These are phyloP conservation scores for Tylopilus felleus DNA, from an alignment of 768 basidiomycete species.

Conservation along the genomic window DNA sequence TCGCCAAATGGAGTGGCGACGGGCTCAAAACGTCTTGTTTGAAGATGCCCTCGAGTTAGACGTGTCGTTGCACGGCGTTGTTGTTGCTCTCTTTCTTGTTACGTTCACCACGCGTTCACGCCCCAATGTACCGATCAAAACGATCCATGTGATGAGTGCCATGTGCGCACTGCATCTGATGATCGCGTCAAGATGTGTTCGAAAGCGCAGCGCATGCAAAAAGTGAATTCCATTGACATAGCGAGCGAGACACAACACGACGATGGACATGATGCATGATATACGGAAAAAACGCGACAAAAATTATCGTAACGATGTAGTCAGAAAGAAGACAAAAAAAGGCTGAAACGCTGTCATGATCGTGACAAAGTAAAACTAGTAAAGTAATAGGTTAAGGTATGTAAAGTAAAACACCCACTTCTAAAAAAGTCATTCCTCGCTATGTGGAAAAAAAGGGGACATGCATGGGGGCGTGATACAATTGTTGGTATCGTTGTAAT, in stretches of 20 bases:
- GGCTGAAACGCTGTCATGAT: neutral
- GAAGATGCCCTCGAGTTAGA: conserved; percentile 67
- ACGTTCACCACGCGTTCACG: neutral
- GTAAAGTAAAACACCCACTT: neutral
- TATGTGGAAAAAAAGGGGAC: conserved; percentile 1
- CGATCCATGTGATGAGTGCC: neutral
- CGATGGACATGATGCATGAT: conserved; percentile 18
- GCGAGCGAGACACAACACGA: conserved; percentile 27
- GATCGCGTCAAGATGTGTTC: too few species aligned
- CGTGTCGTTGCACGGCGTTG: neutral
- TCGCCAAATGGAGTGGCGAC: conserved; percentile 85
- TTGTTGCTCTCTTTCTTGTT: neutral
- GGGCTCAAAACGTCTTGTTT: conserved; percentile 72
- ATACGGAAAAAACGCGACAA: conserved; percentile 13
- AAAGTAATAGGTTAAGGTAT: conserved; percentile 13
- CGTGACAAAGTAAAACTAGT: conserved; percentile 10
- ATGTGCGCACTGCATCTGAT: neutral
- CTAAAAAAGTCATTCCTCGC: too few species aligned
- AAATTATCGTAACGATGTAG: conserved; percentile 7
- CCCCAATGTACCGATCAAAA: neutral
- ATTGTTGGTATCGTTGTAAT: conserved; percentile 24
- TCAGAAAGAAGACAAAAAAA: neutral
- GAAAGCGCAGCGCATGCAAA: conserved; percentile 6
- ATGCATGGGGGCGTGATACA: conserved; percentile 27
- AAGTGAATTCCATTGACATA: conserved; percentile 15